Evolutionary conservation across 768 basidiomycete species (phyloP).

Genomic region (Naematelia aurantialba): DNA sequence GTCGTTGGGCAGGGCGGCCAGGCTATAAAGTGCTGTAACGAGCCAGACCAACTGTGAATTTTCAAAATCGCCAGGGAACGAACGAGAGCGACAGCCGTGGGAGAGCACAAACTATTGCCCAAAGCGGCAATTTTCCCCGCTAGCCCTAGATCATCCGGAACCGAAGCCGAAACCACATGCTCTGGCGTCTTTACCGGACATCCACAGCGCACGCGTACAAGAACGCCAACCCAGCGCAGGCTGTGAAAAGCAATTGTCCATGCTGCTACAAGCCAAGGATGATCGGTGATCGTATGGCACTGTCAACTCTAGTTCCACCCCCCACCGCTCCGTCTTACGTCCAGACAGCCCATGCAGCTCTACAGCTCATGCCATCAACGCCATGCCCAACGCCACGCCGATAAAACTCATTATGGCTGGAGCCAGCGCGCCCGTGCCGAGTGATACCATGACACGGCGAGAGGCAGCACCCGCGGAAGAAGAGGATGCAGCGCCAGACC

Average conservation of each 20-base stretch:
- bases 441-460: background rate
- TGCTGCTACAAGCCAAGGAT: no score
- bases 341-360: background rate
- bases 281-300: no score
- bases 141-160: no score
- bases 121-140: no score
- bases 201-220: no score
- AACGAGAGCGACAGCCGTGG: background rate
- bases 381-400: conserved; percentile 15
- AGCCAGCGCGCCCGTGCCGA: background rate
- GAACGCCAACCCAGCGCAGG: no score
- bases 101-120: background rate
- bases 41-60: background rate
- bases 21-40: no score
- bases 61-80: background rate
- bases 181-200: no score
- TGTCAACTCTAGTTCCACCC: no score
- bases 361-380: conserved; percentile 14
- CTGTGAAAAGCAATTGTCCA: no score
- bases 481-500: conserved; percentile 4
- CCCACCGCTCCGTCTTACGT: background rate
- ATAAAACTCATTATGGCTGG: conserved; percentile 13
- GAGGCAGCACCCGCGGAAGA: conserved; percentile 1
- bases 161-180: no score
- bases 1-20: no score